Evolutionary conservation across 176 grass and related monocot species (phyloP), one percentile per base, ranked within the genome.

Genomic region (Avena insularis): DNA sequence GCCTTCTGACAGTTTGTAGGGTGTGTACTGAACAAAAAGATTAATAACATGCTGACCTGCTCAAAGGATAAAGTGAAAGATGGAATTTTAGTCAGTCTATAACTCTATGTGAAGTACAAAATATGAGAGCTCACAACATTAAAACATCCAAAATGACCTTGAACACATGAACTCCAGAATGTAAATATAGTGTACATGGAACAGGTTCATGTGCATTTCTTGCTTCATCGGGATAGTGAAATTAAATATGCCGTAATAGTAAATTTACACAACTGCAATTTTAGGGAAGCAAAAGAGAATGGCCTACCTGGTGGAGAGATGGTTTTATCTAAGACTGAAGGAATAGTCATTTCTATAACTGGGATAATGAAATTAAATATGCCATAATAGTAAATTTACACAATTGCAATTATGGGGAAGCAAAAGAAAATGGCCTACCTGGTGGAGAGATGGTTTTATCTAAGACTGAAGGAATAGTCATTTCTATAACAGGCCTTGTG

Each of bases 1-100:
- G 86, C 97, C 92, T 84, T 96, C 87, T 46, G 85, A 83, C 75
- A 96, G 92, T 82, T 91, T 93, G 85, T 94, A 98, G 12, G 94
- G 97, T 19, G 97, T 96, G 83, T 98, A 98, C 66, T 98, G 97
- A 89, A 98, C 81, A 75, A 98, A 98, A 65, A 98, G 92, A 77
- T 98, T 98, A 75, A 98, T 83, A 67, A 96, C 97, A 87, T 98
- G 93, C 83, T 96, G 97, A 86, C 97, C 97, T 98, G 78, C 87
- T 45, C 5, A 33, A 87, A 85, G 48, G 81, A 87, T 25, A 88
- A 78, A 73, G 50, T 43, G 49, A 85, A 77, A 54, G 63, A 82
- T 69, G 23, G 23, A 71, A 71, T 54, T 27, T 8, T 29, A 79
- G 12, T 88, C 70, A 85, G 50, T 61, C 40, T 23, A 86, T 71